Base-by-base conservation (phyloP, 305 asterid species). In the Fraxinus paxiana region DNA sequence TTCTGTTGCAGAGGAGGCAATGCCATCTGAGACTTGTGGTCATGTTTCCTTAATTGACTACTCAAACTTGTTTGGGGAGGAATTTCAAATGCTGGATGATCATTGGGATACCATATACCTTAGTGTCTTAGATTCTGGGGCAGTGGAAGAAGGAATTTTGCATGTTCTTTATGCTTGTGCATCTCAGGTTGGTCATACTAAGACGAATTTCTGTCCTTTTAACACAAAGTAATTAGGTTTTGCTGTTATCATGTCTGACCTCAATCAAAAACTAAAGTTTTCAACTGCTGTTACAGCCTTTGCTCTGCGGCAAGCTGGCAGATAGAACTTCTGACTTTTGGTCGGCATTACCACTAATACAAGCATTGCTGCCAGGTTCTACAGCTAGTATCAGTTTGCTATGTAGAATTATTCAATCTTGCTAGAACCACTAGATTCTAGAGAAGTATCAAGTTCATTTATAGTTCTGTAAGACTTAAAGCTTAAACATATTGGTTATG, bases 291-390 rank as follows among this genome's bases (percentile, higher is more conserved):
- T 86, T 83, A 67, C 93, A 96, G 99, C 97, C 94, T 72, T 82
- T 85, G 82, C 94, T 87, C 85, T 94, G 99, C 90, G 89, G 91
- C 89, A 94, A 92, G 88, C 88, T 96, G 89, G 94, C 95, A 63
- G 98, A 94, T 86, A 86, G 87, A 79, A 83, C 89, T 48, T 88
- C 94, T 78, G 92, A 90, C 20, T 89, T 91, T 80, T 94, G 96
- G 97, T 84, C 92, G 87, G 92, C 97, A 74, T 90, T 94, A 81
- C 99, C 99, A 51, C 87, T 96, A 69, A 84, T 94, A 79, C 98
- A 94, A 86, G 98, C 99, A 69, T 87, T 96, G 88, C 96, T 94
- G 85, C 98, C 98, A 91, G 99, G 99, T 96, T 79, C 81, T 73
- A 80, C 65, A 75, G 71, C 85, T 85, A 75, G 72, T 82, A 20